phyloP scores from a whole-genome alignment of 2,329 filamentous ascomycete genomes.

The Domatiomyces globalis region DNA sequence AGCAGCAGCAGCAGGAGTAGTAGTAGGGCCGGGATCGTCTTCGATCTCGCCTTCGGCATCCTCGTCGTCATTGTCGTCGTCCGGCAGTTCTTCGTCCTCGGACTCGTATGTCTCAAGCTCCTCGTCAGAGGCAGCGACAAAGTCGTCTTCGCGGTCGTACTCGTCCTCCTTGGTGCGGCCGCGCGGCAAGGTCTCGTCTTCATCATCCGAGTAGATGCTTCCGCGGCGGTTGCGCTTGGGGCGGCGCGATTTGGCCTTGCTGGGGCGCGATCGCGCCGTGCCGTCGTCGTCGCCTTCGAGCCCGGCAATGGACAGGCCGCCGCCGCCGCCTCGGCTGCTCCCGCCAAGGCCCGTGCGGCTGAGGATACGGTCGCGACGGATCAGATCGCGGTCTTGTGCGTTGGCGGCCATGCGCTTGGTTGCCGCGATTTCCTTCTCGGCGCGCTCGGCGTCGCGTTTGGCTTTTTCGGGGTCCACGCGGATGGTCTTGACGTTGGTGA shows the following conservation, averaged over 20 bases:
- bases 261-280: slow-evolving; percentile 19
- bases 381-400: slow-evolving; percentile 40
- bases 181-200: slow-evolving; percentile 33
- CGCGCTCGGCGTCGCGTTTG: slow-evolving; percentile 44
- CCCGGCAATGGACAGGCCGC: slow-evolving; percentile 41
- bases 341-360: slow-evolving; percentile 36
- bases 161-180: slow-evolving; percentile 54
- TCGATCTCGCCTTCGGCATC: slow-evolving; percentile 27
- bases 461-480: slow-evolving; percentile 50
- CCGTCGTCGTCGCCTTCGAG: slow-evolving; percentile 43
- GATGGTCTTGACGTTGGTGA: slow-evolving; percentile 22
- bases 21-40: slow-evolving; percentile 7
- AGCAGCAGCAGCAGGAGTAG: background rate
- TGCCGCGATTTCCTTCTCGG: slow-evolving; percentile 44
- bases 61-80: slow-evolving; percentile 23
- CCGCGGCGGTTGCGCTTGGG: slow-evolving; percentile 31
- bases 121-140: slow-evolving; percentile 45
- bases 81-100: slow-evolving; percentile 28
- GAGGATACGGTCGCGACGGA: slow-evolving; percentile 33
- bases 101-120: slow-evolving; percentile 33
- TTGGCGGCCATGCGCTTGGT: slow-evolving; percentile 41
- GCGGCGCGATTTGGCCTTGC: slow-evolving; percentile 24
- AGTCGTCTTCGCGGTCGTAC: slow-evolving; percentile 70
- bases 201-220: slow-evolving; percentile 36
- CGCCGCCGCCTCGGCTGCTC: slow-evolving; percentile 18